These are phyloP conservation scores for Magnaporthales sp. DNA, from an alignment of 2,329 filamentous ascomycete genomes.

Conservation along the genomic window DNA sequence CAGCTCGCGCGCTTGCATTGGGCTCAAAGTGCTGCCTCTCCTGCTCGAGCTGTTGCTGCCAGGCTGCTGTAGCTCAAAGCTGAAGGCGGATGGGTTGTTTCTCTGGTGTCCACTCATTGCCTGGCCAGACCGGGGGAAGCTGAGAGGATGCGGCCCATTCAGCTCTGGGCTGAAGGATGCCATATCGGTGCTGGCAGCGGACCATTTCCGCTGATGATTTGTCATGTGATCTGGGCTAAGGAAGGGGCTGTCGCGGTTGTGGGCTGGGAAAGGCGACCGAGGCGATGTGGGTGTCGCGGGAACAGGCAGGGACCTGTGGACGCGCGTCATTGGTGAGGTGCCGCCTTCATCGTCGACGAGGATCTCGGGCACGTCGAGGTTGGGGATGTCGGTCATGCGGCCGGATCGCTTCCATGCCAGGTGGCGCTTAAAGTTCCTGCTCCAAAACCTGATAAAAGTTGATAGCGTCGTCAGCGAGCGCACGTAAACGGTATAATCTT, in stretches of 20 bases:
- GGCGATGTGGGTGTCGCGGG: conserved; percentile 8
- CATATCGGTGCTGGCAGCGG: conserved; percentile 31
- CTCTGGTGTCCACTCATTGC: conserved; percentile 17
- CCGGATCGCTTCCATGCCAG: conserved; percentile 64
- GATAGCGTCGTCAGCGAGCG: not conserved
- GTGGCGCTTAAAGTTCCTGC: conserved; percentile 68
- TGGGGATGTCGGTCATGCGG: conserved; percentile 69
- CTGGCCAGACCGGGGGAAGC: conserved; percentile 28
- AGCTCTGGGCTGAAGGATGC: conserved; percentile 25
- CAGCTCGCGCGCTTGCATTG: conserved; percentile 72
- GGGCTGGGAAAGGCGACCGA: conserved; percentile 19
- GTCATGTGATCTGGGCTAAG: conserved; percentile 23
- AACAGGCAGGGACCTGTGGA: conserved; percentile 3
- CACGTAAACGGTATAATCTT: not conserved
- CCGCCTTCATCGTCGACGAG: conserved; percentile 66
- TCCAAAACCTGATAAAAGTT: conserved; percentile 55
- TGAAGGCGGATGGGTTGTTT: conserved; percentile 45
- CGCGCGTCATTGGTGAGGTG: conserved; percentile 3
- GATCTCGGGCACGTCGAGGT: conserved; percentile 82
- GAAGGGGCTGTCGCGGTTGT: conserved; percentile 15
- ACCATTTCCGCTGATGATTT: conserved; percentile 31
- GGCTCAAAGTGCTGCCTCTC: conserved; percentile 61
- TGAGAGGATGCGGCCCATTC: conserved; percentile 41
- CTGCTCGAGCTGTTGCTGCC: conserved; percentile 38
- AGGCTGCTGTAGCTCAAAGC: conserved; percentile 41